Evolutionary conservation across 495 filamentous ascomycete genomes (phyloP).

Genomic region (Podospora fimiseda): DNA sequence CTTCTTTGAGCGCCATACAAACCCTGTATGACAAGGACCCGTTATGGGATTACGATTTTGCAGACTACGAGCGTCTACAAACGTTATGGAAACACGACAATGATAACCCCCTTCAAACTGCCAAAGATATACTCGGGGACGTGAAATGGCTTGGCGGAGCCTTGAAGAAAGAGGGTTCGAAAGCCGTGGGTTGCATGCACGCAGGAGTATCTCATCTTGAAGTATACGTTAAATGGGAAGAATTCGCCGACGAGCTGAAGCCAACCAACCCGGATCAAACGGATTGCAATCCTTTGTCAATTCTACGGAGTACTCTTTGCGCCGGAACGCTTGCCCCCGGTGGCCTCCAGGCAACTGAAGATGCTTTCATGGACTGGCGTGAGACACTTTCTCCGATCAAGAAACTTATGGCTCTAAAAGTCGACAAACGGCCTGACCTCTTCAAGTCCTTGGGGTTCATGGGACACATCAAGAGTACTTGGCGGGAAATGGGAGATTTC

Average conservation of each 20-base stretch:
- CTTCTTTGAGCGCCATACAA: neutral
- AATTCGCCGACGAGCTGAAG: constrained; percentile 1
- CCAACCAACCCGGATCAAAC: constrained; percentile 8
- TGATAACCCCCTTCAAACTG: too few species aligned
- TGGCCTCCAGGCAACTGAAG: constrained; percentile 2
- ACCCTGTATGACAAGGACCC: neutral
- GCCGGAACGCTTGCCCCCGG: constrained; percentile 7
- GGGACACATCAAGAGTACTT: constrained; percentile 7
- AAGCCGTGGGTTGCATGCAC: too few species aligned
- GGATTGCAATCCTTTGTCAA: neutral
- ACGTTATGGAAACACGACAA: too few species aligned
- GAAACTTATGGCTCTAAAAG: constrained; percentile 3
- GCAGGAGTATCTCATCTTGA: neutral
- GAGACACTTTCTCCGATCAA: neutral
- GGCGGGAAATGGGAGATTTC: constrained; percentile 5
- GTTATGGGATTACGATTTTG: too few species aligned
- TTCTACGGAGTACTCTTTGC: constrained; percentile 6
- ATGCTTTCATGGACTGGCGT: constrained; percentile 1
- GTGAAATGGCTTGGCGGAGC: too few species aligned
- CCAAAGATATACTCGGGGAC: too few species aligned
- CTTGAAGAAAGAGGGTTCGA: too few species aligned
- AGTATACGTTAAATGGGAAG: constrained; percentile 6
- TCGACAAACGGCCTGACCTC: neutral
- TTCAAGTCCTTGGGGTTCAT: constrained; percentile 1
- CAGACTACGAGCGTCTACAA: too few species aligned